phyloP scores from a whole-genome alignment of 192 early-diverging fungal genomes.

The Mortierella hygrophila region DNA sequence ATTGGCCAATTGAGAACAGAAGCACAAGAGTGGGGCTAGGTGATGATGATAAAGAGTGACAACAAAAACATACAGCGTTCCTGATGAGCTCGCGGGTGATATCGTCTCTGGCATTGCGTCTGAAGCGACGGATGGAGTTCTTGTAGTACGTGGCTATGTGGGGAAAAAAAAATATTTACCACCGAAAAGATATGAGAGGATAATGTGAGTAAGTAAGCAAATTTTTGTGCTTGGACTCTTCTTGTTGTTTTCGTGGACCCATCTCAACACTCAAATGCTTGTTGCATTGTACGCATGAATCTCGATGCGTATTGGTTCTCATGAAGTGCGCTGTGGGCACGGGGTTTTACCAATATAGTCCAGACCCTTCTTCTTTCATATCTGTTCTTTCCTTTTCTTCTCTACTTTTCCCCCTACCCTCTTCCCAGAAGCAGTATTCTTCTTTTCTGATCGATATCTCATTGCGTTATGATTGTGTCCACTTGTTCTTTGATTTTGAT shows the following conservation, averaged over 20 bases:
- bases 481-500: not conserved
- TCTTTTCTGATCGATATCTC: not conserved
- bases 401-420: not conserved
- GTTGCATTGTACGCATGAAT: not conserved
- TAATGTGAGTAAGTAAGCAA: not conserved
- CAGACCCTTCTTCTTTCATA: not conserved
- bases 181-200: conserved; percentile 2
- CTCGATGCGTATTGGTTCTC: not conserved
- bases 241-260: not conserved
- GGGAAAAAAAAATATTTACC: not conserved
- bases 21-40: too few species aligned
- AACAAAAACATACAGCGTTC: conserved; percentile 27
- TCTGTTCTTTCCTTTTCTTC: not conserved
- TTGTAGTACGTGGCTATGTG: conserved; percentile 77
- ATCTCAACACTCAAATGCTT: not conserved
- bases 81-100: conserved; percentile 70
- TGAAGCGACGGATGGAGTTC: conserved; percentile 75
- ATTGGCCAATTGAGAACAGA: not conserved
- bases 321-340: not conserved
- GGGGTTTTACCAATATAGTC: not conserved
- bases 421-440: not conserved
- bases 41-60: not conserved
- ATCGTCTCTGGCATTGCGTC: conserved; percentile 76
- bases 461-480: too few species aligned
- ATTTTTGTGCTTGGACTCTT: not conserved